phyloP scores from a whole-genome alignment of 2,329 filamentous ascomycete genomes.

The Pseudocercospora vitis region DNA sequence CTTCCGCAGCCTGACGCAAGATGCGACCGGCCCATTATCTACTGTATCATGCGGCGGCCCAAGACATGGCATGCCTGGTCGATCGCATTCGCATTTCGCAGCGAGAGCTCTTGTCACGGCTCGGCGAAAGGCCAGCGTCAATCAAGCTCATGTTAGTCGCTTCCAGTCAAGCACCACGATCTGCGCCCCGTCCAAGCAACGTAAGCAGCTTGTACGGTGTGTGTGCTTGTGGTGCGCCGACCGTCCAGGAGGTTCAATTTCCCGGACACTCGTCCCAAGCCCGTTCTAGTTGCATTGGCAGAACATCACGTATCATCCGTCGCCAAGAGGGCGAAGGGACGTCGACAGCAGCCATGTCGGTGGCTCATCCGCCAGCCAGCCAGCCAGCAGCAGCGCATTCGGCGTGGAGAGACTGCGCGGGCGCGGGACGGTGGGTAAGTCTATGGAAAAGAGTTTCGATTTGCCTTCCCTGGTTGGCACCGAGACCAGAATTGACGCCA shows the following conservation, averaged over 20 bases:
- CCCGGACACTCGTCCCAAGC: no score
- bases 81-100: background rate
- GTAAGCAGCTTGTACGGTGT: slow-evolving; percentile 16
- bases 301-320: no score
- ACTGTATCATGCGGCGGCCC: background rate
- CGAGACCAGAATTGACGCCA: no score
- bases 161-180: slow-evolving; percentile 8
- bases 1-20: background rate
- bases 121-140: background rate
- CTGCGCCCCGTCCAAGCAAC: slow-evolving; percentile 16
- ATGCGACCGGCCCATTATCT: background rate
- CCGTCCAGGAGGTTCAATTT: background rate
- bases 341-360: no score
- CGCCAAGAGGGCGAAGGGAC: no score
- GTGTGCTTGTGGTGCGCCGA: slow-evolving; percentile 14
- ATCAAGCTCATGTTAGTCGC: slow-evolving; percentile 2
- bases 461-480: no score
- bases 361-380: no score
- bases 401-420: no score
- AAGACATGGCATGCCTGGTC: background rate
- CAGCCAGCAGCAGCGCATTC: no score
- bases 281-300: no score
- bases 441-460: no score
- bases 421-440: no score
- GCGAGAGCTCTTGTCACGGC: background rate